These are phyloP conservation scores for Lodderomyces orthopsilosis DNA, from an alignment of 1,139 yeast genomes.

Conservation along the genomic window DNA sequence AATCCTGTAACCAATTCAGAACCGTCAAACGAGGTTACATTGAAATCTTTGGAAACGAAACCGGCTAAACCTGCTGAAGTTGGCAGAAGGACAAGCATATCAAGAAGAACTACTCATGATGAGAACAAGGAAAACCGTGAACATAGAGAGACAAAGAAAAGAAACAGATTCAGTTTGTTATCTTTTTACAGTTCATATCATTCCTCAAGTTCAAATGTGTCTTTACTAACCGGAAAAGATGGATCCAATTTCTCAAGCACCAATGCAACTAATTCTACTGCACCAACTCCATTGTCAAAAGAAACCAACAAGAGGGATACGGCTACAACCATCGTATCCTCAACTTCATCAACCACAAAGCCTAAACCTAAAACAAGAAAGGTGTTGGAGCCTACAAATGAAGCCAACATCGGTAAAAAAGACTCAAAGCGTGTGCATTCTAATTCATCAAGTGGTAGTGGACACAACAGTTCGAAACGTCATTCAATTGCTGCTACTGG, in stretches of 20 bases:
- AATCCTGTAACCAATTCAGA: not conserved
- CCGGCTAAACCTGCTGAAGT: constrained; percentile 2
- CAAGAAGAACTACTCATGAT: constrained; percentile 8
- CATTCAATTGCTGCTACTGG: constrained; percentile 9
- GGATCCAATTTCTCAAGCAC: constrained; percentile 4
- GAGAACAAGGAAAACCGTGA: constrained; percentile 22
- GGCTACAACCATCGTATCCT: not conserved
- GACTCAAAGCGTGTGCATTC: constrained; percentile 17
- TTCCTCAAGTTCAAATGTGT: constrained; percentile 21
- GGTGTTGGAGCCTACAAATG: constrained; percentile 42
- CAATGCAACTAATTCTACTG: constrained; percentile 19
- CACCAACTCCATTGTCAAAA: constrained; percentile 16
- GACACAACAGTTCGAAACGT: constrained; percentile 7
- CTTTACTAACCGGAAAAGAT: constrained; percentile 12
- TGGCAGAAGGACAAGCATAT: constrained; percentile 12
- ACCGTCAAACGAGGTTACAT: not conserved
- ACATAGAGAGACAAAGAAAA: constrained; percentile 36
- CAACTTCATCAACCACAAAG: constrained; percentile 12
- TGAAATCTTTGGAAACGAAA: not conserved
- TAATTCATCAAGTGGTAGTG: not conserved
- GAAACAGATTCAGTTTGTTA: constrained; percentile 51
- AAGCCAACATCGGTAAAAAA: constrained; percentile 22
- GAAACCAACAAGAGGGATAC: constrained; percentile 10
- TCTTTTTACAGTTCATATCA: constrained; percentile 45
- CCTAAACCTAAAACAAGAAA: constrained; percentile 20